A percentile compares a stretch with the other conserved stretches of the same genome.
Evolutionary conservation across 805 yeast species (phyloP).

Genomic region (Ogataea pini): DNA sequence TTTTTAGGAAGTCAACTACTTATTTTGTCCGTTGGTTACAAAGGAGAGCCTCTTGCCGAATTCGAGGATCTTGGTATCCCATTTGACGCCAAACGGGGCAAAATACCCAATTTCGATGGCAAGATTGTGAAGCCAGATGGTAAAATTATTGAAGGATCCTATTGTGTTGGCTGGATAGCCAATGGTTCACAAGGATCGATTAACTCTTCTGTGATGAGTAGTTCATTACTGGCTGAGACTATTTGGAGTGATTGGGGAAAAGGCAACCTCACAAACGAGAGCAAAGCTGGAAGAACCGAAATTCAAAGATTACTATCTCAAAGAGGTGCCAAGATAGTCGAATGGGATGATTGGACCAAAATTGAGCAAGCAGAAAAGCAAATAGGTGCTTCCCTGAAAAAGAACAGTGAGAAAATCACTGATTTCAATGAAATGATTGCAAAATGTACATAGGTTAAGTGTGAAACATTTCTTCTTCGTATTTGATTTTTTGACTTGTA

Average conservation of each 20-base stretch:
- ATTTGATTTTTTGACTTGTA: background rate
- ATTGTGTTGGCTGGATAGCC: slow-evolving; percentile 89
- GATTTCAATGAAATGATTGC: slow-evolving; percentile 50
- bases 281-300: slow-evolving; percentile 35
- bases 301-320: slow-evolving; percentile 26
- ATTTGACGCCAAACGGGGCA: slow-evolving; percentile 47
- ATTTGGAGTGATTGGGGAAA: slow-evolving; percentile 51
- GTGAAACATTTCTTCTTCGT: background rate
- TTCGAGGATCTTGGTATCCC: slow-evolving; percentile 50
- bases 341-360: slow-evolving; percentile 69
- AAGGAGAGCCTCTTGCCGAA: slow-evolving; percentile 64
- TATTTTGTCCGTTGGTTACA: slow-evolving; percentile 82
- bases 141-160: slow-evolving; percentile 48
- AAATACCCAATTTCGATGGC: slow-evolving; percentile 48
- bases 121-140: slow-evolving; percentile 37
- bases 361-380: slow-evolving; percentile 55
- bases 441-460: slow-evolving; percentile 10
- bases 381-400: slow-evolving; percentile 50
- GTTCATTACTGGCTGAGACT: slow-evolving; percentile 70
- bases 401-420: slow-evolving; percentile 59
- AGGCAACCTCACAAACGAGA: slow-evolving; percentile 10
- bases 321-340: slow-evolving; percentile 34
- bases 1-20: slow-evolving; percentile 59
- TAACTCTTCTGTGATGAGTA: slow-evolving; percentile 84
- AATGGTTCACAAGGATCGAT: slow-evolving; percentile 88